These are phyloP conservation scores for Eucalyptus cloeziana DNA, from an alignment of 345 rosid genomes.

Conservation along the genomic window DNA sequence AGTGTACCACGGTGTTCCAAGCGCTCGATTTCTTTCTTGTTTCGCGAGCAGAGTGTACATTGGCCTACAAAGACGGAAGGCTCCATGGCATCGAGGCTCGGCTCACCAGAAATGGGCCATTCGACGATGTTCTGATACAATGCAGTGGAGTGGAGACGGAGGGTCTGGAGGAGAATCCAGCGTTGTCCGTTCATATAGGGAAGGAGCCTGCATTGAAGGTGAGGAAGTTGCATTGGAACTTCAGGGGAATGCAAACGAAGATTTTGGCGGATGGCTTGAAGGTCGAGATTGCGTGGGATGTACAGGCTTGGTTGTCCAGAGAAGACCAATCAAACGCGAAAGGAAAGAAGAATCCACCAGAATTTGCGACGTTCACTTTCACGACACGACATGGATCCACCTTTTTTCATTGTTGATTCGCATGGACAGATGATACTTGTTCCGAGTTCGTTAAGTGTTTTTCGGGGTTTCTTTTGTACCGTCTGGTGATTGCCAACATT, in stretches of 20 bases:
- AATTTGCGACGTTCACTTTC: neutral
- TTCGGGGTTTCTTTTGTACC: neutral
- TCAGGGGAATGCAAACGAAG: neutral
- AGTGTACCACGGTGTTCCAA: neutral
- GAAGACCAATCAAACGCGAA: neutral
- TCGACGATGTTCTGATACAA: neutral
- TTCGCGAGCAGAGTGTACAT: neutral
- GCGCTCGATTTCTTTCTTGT: neutral
- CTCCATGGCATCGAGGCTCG: neutral
- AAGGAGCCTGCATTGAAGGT: neutral
- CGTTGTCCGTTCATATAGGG: neutral
- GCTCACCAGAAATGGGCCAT: neutral
- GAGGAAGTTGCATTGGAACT: neutral
- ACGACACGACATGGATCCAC: neutral
- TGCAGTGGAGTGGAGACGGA: neutral
- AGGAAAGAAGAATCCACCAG: neutral
- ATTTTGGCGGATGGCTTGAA: neutral
- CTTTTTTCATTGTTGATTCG: neutral
- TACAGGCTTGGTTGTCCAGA: neutral
- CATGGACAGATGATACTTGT: neutral
- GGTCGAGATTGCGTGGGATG: neutral
- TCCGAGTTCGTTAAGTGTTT: neutral
- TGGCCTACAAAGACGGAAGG: neutral
- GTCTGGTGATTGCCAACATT: neutral
- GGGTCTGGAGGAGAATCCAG: neutral